Evolutionary conservation across 129 eudicot genomes (phyloP), one percentile per base, ranked within the genome.

Genomic region (Pseudognaphalium luteoalbum): DNA sequence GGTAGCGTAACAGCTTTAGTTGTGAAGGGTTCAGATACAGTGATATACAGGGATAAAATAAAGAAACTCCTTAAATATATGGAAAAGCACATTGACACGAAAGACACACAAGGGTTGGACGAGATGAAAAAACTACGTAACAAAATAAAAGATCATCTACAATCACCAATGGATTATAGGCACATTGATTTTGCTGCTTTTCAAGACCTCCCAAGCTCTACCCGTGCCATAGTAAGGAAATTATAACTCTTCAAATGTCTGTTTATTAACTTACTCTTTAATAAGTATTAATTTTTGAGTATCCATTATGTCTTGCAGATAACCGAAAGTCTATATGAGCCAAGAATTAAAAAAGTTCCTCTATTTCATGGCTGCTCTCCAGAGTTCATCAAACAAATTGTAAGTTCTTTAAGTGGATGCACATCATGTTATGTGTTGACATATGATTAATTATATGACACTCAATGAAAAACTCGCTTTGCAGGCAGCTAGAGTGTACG

Each of bases 21-120:
- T 87, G 96, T 90, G 22, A 90, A 90, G 78, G 96, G 96, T 66
- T 85, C 88, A 50, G 87, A 90, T 54, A 90, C 96, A 77, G 90
- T 77, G 64, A 76, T 88, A 58, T 87, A 85, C 54, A 87, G 92
- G 79, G 96, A 90, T 58, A 85, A 78, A 80, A 87, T 90, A 92
- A 80, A 85, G 15, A 92, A 87, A 67, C 81, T 87, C 12, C 81
- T 87, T 66, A 87, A 84, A 66, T 81, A 85, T 80, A 87, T 87
- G 92, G 85, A 85, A 76, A 81, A 85, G 84, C 83, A 90, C 73
- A 75, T 72, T 19, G 87, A 82, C 11, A 79, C 3, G 56, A 47
- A 76, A 81, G 86, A 86, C 29, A 69, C 8, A 35, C 41, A 35
- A 35, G 41, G 7, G 8, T 5, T 7, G 6, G 41, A 35, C 0